Conservation (phyloP, 805 yeast genomes). For the Nakazawaea sp. region DNA sequence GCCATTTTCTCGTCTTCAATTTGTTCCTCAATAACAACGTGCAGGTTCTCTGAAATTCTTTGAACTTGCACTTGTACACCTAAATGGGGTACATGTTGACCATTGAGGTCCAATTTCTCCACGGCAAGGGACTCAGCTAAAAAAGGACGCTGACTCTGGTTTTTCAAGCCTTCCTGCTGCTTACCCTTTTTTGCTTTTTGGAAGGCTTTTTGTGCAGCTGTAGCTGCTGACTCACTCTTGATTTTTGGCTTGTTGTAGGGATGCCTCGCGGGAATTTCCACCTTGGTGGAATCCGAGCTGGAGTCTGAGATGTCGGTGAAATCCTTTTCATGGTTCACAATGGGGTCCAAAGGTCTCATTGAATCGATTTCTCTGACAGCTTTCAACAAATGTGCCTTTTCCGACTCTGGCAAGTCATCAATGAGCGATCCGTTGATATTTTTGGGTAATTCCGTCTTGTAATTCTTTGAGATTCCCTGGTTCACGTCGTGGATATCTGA, state of each 20-base stretch:
- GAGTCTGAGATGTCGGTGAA: neutral
- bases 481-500: constrained; percentile 6
- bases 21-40: constrained; percentile 4
- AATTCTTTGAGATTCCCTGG: constrained; percentile 5
- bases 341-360: constrained; percentile 7
- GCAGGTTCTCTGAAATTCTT: neutral
- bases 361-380: constrained; percentile 2
- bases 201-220: constrained; percentile 1
- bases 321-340: constrained; percentile 5
- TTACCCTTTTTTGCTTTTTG: neutral
- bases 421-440: neutral
- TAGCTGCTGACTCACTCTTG: neutral
- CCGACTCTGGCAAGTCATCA: neutral
- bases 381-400: neutral
- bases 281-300: neutral
- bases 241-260: constrained; percentile 7
- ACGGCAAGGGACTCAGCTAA: constrained; percentile 10
- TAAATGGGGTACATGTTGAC: constrained; percentile 1
- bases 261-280: constrained; percentile 10
- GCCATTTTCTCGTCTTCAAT: constrained; percentile 8
- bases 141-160: constrained; percentile 5
- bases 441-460: constrained; percentile 4
- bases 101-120: neutral
- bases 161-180: constrained; percentile 1
- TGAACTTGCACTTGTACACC: constrained; percentile 7